Conservation (phyloP, 2,329 filamentous ascomycete genomes). For the Beauveria pseudobassiana region DNA sequence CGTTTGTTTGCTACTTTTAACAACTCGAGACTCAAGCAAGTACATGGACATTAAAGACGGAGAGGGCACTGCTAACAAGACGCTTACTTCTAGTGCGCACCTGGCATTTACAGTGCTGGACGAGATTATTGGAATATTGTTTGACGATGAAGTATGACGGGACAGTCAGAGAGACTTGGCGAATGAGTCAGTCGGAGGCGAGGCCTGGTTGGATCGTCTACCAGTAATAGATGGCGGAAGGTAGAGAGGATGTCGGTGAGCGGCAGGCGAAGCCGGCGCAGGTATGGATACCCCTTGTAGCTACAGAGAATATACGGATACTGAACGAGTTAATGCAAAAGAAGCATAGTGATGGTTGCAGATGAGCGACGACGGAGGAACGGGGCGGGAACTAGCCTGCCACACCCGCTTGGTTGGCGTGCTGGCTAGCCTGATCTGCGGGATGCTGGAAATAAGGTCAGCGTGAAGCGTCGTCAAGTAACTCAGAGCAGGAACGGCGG, state of each 20-base stretch:
- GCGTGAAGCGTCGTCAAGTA: too few relatives aligned
- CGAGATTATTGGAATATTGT: slow-evolving; percentile 59
- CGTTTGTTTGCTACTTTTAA: slow-evolving; percentile 88
- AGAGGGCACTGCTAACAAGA: slow-evolving; percentile 13
- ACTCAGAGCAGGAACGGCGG: too few relatives aligned
- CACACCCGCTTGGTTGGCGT: too few relatives aligned
- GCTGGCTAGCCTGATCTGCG: too few relatives aligned
- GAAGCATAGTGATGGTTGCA: not conserved
- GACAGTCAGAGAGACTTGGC: not conserved
- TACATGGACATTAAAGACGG: slow-evolving; percentile 18
- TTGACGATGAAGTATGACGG: slow-evolving; percentile 33
- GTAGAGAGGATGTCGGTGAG: slow-evolving; percentile 2
- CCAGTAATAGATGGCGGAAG: not conserved
- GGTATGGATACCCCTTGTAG: not conserved
- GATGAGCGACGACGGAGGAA: not conserved
- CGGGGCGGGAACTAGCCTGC: too few relatives aligned
- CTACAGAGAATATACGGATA: not conserved
- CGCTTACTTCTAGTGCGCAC: slow-evolving; percentile 45
- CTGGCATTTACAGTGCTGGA: slow-evolving; percentile 64
- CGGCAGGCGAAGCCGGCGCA: not conserved
- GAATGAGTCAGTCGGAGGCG: not conserved
- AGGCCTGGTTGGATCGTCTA: not conserved
- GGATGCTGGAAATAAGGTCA: too few relatives aligned
- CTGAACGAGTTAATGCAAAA: not conserved
- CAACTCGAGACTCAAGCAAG: slow-evolving; percentile 82